A percentile compares a stretch with the other conserved stretches of the same genome.
phyloP scores from a whole-genome alignment of 345 rosid species.

The sweet orange (Citrus sinensis) region DNA sequence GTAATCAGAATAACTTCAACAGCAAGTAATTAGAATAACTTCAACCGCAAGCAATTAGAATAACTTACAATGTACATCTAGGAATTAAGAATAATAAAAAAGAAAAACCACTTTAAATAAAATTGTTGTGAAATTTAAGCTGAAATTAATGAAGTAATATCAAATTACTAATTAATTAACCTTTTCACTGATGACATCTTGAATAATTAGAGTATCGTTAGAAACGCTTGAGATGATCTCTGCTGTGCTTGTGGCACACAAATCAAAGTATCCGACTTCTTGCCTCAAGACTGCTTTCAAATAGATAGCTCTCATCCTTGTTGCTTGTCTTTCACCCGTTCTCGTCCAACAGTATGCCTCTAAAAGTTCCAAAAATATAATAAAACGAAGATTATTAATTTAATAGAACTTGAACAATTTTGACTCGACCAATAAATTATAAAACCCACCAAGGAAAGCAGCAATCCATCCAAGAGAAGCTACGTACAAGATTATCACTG shows the following conservation, averaged over 20 bases:
- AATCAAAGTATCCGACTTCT: constrained; percentile 81
- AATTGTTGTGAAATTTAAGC: no score
- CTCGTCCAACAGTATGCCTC: constrained; percentile 86
- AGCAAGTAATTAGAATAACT: no score
- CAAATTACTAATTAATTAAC: constrained; percentile 4
- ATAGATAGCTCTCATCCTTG: constrained; percentile 74
- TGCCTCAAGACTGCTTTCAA: constrained; percentile 76
- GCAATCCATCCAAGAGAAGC: constrained; percentile 67
- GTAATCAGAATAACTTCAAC: no score
- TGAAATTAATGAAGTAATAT: no score
- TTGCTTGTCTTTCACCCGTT: constrained; percentile 83
- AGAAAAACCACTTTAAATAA: no score
- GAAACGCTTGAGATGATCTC: constrained; percentile 85
- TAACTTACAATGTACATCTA: no score
- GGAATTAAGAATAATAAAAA: no score
- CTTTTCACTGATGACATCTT: constrained; percentile 82
- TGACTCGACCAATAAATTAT: neutral
- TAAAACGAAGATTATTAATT: no score
- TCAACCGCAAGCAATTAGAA: no score
- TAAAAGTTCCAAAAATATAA: constrained; percentile 1
- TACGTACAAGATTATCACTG: constrained; percentile 56
- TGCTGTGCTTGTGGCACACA: constrained; percentile 59
- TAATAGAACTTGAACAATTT: no score
- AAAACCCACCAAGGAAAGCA: constrained; percentile 62
- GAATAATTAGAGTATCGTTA: constrained; percentile 45